Conservation (phyloP, 495 filamentous ascomycete genomes). For the Tetracladium marchalianum region DNA sequence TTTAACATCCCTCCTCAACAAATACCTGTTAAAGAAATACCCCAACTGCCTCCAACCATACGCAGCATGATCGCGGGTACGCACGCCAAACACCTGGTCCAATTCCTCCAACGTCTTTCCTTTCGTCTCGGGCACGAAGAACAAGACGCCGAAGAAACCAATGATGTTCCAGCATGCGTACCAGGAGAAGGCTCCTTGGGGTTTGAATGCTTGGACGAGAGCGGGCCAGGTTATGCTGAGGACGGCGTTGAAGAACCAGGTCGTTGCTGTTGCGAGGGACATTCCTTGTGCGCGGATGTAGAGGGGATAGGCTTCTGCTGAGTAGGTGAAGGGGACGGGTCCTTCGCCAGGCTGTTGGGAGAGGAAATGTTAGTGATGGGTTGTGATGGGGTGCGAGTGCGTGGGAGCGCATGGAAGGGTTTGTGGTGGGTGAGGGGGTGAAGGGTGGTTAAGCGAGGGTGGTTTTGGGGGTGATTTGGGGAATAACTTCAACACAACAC, state of each 20-base stretch:
- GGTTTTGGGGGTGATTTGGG: too few species aligned
- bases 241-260: constrained; percentile 61
- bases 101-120: constrained; percentile 46
- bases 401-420: too few species aligned
- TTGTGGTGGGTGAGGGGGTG: too few species aligned
- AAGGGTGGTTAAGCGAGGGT: too few species aligned
- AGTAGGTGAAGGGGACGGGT: constrained; percentile 77
- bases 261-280: constrained; percentile 60
- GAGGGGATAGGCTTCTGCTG: constrained; percentile 69
- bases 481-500: too few species aligned
- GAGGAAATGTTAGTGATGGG: too few species aligned
- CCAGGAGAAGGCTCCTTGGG: constrained; percentile 54
- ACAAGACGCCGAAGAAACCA: constrained; percentile 41
- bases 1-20: constrained; percentile 7
- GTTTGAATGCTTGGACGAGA: constrained; percentile 40
- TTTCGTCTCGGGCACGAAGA: constrained; percentile 38
- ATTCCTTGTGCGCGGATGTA: constrained; percentile 69
- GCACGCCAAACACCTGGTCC: constrained; percentile 47
- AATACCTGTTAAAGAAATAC: constrained; percentile 11
- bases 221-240: constrained; percentile 58
- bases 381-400: too few species aligned
- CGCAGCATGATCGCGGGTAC: not conserved
- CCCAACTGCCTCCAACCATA: constrained; percentile 11
- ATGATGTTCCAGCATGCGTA: constrained; percentile 50
- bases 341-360: constrained; percentile 54